Evolutionary conservation across 495 filamentous ascomycete species (phyloP).

Genomic region (Massariosphaeria phaeospora): DNA sequence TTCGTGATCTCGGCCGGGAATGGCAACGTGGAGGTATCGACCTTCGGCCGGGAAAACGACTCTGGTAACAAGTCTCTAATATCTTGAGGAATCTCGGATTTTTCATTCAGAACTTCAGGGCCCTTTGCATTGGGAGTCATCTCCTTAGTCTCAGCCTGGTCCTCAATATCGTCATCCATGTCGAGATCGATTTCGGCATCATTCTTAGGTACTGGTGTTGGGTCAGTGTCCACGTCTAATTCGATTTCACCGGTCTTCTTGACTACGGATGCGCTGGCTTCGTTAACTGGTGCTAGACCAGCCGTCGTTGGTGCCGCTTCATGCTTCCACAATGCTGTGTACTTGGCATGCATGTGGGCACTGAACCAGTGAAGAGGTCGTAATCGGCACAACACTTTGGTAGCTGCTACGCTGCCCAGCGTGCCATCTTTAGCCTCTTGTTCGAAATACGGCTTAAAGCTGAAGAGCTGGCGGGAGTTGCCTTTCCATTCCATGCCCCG

Average conservation of each 20-base stretch:
- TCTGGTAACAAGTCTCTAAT: conserved; percentile 63
- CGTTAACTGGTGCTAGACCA: not conserved
- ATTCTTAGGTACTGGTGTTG: conserved; percentile 22
- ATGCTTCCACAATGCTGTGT: conserved; percentile 66
- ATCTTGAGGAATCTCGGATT: conserved; percentile 52
- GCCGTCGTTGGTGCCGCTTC: conserved; percentile 27
- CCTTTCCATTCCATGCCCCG: conserved; percentile 70
- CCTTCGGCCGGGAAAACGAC: conserved; percentile 50
- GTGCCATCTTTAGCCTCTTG: conserved; percentile 65
- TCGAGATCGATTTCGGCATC: conserved; percentile 44
- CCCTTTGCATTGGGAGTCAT: too few relatives aligned
- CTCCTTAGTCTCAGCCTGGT: too few relatives aligned
- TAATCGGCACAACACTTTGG: conserved; percentile 71
- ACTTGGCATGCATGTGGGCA: conserved; percentile 87
- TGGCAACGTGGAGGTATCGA: conserved; percentile 14
- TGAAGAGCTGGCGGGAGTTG: conserved; percentile 57
- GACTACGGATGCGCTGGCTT: not conserved
- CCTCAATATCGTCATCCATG: conserved; percentile 31
- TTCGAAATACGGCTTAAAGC: conserved; percentile 64
- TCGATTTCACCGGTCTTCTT: conserved; percentile 39
- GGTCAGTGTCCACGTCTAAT: conserved; percentile 15
- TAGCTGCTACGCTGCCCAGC: conserved; percentile 73
- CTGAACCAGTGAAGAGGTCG: conserved; percentile 88
- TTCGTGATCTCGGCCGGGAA: conserved; percentile 59
- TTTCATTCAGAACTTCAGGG: too few relatives aligned